Conservation (phyloP, 768 basidiomycete species). For the Lactarius pseudohatsudake region DNA sequence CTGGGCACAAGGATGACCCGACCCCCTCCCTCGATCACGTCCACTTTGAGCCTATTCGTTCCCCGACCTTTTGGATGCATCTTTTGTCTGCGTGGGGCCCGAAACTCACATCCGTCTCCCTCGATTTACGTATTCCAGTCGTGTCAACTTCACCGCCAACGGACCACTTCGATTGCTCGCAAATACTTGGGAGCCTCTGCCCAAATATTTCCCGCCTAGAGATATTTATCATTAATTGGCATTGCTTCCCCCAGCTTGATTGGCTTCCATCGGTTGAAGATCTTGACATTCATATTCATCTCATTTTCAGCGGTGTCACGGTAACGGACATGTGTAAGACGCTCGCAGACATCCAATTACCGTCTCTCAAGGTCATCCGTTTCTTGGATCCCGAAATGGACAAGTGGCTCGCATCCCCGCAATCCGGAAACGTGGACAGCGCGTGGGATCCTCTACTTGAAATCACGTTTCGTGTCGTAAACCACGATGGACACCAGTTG, state of each 20-base stretch:
- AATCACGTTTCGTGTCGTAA: slow-evolving; percentile 15
- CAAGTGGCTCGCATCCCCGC: slow-evolving; percentile 12
- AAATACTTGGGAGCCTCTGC: slow-evolving; percentile 7
- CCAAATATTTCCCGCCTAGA: slow-evolving; percentile 19
- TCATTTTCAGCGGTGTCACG: not conserved
- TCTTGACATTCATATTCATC: slow-evolving; percentile 7
- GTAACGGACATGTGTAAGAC: slow-evolving; percentile 11
- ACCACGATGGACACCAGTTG: slow-evolving; percentile 10
- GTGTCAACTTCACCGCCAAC: not conserved
- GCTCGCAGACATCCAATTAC: slow-evolving; percentile 10
- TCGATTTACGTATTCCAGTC: slow-evolving; percentile 8
- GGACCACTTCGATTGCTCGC: not conserved
- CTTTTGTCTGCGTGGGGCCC: slow-evolving; percentile 13
- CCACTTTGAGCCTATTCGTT: slow-evolving; percentile 13
- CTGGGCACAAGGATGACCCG: not conserved
- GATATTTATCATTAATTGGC: slow-evolving; percentile 13
- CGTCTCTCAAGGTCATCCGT: slow-evolving; percentile 13
- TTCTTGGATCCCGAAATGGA: slow-evolving; percentile 6
- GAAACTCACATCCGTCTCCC: slow-evolving; percentile 17
- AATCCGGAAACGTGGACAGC: slow-evolving; percentile 13
- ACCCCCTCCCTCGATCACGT: slow-evolving; percentile 17
- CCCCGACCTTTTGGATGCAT: slow-evolving; percentile 14
- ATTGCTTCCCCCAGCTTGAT: slow-evolving; percentile 4
- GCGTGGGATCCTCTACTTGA: slow-evolving; percentile 16
- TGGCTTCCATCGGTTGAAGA: slow-evolving; percentile 6